A percentile compares a stretch with the other conserved stretches of the same genome.
Evolutionary conservation across 306 rosid species (phyloP).

Genomic region (Medicago truncatula): DNA sequence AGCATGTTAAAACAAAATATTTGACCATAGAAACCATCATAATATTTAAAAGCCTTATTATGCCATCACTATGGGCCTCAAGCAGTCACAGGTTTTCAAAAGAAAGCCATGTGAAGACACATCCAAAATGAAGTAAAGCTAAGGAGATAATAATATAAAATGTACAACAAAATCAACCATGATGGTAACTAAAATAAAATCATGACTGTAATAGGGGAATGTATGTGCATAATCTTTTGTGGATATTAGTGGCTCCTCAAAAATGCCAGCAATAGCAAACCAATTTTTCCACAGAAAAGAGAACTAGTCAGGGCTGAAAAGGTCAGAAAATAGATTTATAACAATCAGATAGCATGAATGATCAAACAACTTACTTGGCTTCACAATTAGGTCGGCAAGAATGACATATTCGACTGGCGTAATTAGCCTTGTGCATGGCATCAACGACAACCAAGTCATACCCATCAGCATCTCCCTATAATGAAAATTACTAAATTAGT

Average conservation of each 20-base stretch:
- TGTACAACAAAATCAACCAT: constrained; percentile 21
- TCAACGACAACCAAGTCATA: constrained; percentile 97
- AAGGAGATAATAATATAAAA: constrained; percentile 9
- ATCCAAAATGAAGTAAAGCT: not conserved
- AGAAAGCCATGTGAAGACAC: constrained; percentile 1
- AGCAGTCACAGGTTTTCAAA: constrained; percentile 5
- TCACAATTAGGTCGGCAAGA: constrained; percentile 98
- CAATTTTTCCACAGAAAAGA: not conserved
- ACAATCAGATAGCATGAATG: constrained; percentile 12
- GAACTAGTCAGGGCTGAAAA: constrained; percentile 22
- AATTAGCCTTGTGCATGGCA: constrained; percentile 99
- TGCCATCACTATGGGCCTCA: constrained; percentile 6
- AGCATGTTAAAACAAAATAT: not conserved
- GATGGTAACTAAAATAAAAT: not conserved
- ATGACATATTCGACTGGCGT: constrained; percentile 98
- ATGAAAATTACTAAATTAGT: constrained; percentile 38
- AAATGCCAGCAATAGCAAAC: too few species aligned
- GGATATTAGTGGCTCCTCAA: constrained; percentile 1
- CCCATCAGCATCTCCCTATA: constrained; percentile 98
- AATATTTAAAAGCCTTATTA: constrained; percentile 22
- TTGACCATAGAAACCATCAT: constrained; percentile 18
- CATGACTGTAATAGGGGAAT: constrained; percentile 16
- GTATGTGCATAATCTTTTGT: constrained; percentile 8
- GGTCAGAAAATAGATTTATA: constrained; percentile 21
- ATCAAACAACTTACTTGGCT: constrained; percentile 78